Evolutionary conservation across 805 yeast species (phyloP), one percentile per base, ranked within the genome.

Genomic region (Candida vaughaniae): DNA sequence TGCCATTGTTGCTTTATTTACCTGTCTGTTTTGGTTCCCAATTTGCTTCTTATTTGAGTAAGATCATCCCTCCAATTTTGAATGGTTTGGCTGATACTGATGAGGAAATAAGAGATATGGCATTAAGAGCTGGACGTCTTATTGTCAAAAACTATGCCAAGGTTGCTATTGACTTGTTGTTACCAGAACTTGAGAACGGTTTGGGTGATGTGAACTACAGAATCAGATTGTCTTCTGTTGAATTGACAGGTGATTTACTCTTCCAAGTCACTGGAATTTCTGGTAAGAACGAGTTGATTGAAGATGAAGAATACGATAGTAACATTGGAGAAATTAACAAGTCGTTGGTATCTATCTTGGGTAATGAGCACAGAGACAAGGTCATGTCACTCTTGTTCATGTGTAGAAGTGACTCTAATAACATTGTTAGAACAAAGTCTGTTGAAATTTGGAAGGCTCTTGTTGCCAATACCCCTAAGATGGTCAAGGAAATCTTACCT

Each of bases 391-490:
- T 90, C n/a, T 69, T 93, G 49, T 93, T 89, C 60, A 80, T 93
- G 22, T 90, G 97, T 61, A 89, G 99, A 60, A 86, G 95, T 10
- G 99, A 93, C 68, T 77, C 81, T 26, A 77, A 93, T 25, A 87
- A 87, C 49, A 73, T 81, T 47, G 99, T 93, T 18, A 81, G 99
- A 52, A 80, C 80, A 47, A 85, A 95, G 17, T 82, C 98, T 9
- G 78, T 87, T 42, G 96, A 93, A 52, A 88, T 93, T 31, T 93
- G 99, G 99, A 90, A 90, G 65, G 88, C 96, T 0, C 71, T 93
- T 55, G 97, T 93, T 35, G 85, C 95, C 32, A 93, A 93, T 58
- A 93, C 99, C 16, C 98, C 99, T 29, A 80, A 85, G 55, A 86
- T 96, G 3, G 84, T 93, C 31, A 91, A 86, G 68, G 97, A 90